Evolutionary conservation across 1,284 basidiomycete genomes (phyloP), one percentile per base, ranked within the genome.

Genomic region (Ceratobasidium sp.): DNA sequence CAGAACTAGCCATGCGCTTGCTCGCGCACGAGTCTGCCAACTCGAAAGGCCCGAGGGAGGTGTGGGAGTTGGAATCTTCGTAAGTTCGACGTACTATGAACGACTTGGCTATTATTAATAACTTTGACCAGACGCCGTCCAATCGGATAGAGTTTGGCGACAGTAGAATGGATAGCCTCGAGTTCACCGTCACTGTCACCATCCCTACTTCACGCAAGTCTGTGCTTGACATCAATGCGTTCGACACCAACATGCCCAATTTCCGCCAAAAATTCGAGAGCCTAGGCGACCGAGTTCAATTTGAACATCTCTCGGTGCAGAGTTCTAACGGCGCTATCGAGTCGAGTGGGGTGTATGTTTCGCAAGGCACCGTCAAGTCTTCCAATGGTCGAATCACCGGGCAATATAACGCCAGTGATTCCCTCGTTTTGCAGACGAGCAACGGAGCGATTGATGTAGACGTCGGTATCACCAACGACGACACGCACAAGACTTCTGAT

Each of bases 391-490:
- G n/a, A 23, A 75, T 75, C 41, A 50, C 26, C 9, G 74, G 74
- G 13, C 35, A 52, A 18, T 75, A 61, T 52, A 59, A 69, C 35
- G 46, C 64, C 1, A 75, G 55, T 21, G 64, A 66, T 18, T 58
- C 57, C 21, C 30, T 75, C 43, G 46, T 58, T 21, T 35, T 75
- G n/a, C 30, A 61, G 50, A 75, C 74, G 30, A 54, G 57, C 3
- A 75, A 75, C 30, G 74, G 72, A 8, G 49, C 61, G 2, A 63
- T 75, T 38, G 62, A 75, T 55, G 59, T 70, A 8, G 50, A 57
- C 26, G 43, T 49, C 52, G 59, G 55, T 52, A 16, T 70, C 16
- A 70, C 67, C 1, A 70, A 70, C 44, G 67, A 70, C n/a, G 67
- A 70, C 49, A 70, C 67, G n/a, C 67, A 70, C 55, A 57, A 57